Percentiles rank a stretch among this genome's conserved stretches.
Evolutionary conservation across 176 grass and related monocot genomes (phyloP).

Genomic region (Cenchrus fungigraminus): DNA sequence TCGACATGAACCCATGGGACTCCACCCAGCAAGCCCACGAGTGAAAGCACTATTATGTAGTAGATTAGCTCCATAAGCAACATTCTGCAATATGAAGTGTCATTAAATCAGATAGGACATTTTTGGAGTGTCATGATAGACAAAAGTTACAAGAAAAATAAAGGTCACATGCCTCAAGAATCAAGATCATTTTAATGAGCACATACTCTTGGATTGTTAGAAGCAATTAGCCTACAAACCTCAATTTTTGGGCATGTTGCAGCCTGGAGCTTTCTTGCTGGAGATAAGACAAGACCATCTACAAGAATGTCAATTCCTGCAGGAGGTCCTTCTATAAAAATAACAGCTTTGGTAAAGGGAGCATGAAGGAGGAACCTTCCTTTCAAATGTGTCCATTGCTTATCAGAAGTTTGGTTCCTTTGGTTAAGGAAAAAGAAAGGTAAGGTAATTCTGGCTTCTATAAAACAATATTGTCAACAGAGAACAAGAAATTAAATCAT

Average conservation of each 20-base stretch:
- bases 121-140: background rate
- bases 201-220: background rate
- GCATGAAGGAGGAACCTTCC: conserved; percentile 88
- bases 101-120: conserved; percentile 10
- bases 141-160: conserved; percentile 23
- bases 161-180: background rate
- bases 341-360: conserved; percentile 67
- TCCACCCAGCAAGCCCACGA: conserved; percentile 74
- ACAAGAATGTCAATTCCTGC: conserved; percentile 90
- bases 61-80: conserved; percentile 62
- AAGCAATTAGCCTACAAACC: conserved; percentile 51
- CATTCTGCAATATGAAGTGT: conserved; percentile 68
- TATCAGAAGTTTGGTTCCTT: conserved; percentile 82
- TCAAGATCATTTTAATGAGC: background rate
- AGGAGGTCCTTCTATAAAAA: conserved; percentile 92
- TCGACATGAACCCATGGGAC: conserved; percentile 84
- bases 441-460: background rate
- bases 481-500: conserved; percentile 3
- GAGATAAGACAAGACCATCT: conserved; percentile 71
- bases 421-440: conserved; percentile 28
- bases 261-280: conserved; percentile 58
- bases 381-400: conserved; percentile 84
- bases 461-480: conserved; percentile 19
- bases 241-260: conserved; percentile 63
- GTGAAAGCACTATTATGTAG: conserved; percentile 66